Conservation (phyloP, 768 basidiomycete species). For the Ramaria rubella region DNA sequence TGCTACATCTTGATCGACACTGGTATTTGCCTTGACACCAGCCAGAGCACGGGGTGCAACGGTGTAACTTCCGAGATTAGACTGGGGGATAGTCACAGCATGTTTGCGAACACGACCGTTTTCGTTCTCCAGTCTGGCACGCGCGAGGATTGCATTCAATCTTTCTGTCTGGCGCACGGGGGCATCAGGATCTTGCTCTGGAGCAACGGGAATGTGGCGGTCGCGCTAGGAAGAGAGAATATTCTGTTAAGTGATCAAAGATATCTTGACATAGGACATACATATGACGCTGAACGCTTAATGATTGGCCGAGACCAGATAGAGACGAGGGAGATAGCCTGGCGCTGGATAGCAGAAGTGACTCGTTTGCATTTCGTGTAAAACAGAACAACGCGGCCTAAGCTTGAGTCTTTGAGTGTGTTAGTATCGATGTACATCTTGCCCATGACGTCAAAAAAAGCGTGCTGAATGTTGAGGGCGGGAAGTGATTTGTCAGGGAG, state of each 20-base stretch:
- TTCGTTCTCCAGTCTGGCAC: constrained; percentile 54
- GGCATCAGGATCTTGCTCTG: constrained; percentile 33
- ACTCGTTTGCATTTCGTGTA: constrained; percentile 95
- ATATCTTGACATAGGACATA: constrained; percentile 6
- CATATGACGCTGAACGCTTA: constrained; percentile 76
- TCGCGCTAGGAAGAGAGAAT: constrained; percentile 35
- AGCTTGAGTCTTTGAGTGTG: constrained; percentile 83
- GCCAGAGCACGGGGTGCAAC: constrained; percentile 62
- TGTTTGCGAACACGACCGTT: constrained; percentile 67
- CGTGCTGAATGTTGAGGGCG: constrained; percentile 90
- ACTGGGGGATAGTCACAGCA: constrained; percentile 76
- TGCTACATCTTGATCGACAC: constrained; percentile 69
- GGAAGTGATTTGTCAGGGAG: constrained; percentile 89
- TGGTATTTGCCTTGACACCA: constrained; percentile 45
- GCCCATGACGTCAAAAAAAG: constrained; percentile 75
- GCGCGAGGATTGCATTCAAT: constrained; percentile 62
- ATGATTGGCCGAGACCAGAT: constrained; percentile 89
- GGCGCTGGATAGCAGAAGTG: constrained; percentile 69
- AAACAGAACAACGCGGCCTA: constrained; percentile 87
- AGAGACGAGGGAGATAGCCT: constrained; percentile 78
- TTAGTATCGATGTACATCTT: constrained; percentile 91
- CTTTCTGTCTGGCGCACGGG: constrained; percentile 40
- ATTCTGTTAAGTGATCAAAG: not conserved
- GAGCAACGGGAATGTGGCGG: constrained; percentile 56
- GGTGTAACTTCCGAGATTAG: constrained; percentile 69